Conservation (phyloP, 768 basidiomycete species). For the Pleurotus giganteus region DNA sequence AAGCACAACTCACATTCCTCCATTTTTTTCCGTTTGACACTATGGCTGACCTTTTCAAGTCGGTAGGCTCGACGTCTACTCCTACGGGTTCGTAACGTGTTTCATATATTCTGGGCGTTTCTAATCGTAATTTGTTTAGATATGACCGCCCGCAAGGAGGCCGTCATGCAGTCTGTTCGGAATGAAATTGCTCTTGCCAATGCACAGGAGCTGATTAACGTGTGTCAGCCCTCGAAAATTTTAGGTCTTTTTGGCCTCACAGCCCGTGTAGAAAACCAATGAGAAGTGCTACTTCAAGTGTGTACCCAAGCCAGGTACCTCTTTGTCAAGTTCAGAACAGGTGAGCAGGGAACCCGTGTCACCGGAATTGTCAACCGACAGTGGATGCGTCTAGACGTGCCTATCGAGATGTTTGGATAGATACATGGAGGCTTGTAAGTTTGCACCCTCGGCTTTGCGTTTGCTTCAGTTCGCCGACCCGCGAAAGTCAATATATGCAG, state of each 20-base stretch:
- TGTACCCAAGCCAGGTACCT: slow-evolving; percentile 69
- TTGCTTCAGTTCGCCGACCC: background rate
- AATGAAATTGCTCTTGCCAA: slow-evolving; percentile 71
- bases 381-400: slow-evolving; percentile 54
- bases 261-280: slow-evolving; percentile 61
- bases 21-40: slow-evolving; percentile 6
- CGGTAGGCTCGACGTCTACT: slow-evolving; percentile 26
- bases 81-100: slow-evolving; percentile 25
- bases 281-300: slow-evolving; percentile 80
- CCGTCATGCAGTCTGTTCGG: slow-evolving; percentile 61
- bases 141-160: slow-evolving; percentile 46
- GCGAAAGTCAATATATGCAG: slow-evolving; percentile 75
- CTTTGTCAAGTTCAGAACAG: slow-evolving; percentile 72
- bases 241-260: slow-evolving; percentile 3
- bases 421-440: slow-evolving; percentile 84
- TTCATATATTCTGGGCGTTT: background rate
- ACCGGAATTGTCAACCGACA: slow-evolving; percentile 1
- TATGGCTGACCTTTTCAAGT: slow-evolving; percentile 58
- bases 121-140: slow-evolving; percentile 27
- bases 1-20: too few relatives aligned
- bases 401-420: slow-evolving; percentile 74
- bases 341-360: slow-evolving; percentile 31
- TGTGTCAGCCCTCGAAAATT: slow-evolving; percentile 27
- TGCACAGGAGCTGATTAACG: slow-evolving; percentile 81
- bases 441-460: background rate